A percentile compares a stretch with the other conserved stretches of the same genome.
Evolutionary conservation across 1,139 yeast genomes (phyloP).

Genomic region (Candida labiduridarum): DNA sequence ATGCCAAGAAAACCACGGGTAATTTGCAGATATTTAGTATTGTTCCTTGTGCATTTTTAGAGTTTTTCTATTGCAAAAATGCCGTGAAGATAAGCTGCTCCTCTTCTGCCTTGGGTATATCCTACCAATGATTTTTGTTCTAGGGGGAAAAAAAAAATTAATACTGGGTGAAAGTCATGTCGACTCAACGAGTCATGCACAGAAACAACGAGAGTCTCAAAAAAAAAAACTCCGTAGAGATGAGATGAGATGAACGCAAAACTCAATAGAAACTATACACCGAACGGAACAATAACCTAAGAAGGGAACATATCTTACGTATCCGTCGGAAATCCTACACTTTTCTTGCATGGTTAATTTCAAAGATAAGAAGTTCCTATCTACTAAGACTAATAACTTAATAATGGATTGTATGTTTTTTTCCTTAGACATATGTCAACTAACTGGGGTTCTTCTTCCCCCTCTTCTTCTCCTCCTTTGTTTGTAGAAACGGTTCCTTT

Average conservation of each 20-base stretch:
- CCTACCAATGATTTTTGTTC: not conserved
- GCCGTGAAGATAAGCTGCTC: not conserved
- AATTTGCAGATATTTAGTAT: not conserved
- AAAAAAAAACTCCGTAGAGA: not conserved
- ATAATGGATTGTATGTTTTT: too few species aligned
- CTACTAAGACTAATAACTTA: too few species aligned
- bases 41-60: not conserved
- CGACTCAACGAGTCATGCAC: not conserved
- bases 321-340: not conserved
- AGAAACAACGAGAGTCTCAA: not conserved
- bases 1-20: constrained; percentile 2
- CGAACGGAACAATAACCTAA: too few species aligned
- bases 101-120: not conserved
- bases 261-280: not conserved
- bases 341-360: not conserved
- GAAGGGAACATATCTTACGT: too few species aligned
- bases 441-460: not conserved
- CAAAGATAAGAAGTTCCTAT: not conserved
- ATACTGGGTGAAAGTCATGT: too few species aligned
- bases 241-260: not conserved
- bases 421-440: not conserved
- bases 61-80: not conserved
- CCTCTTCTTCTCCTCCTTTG: not conserved
- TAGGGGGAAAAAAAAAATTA: too few species aligned
- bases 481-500: too few species aligned